Percentiles rank a stretch among this genome's conserved stretches.
Evolutionary conservation across 1,284 basidiomycete species (phyloP).

Genomic region (Thelephora terrestris): DNA sequence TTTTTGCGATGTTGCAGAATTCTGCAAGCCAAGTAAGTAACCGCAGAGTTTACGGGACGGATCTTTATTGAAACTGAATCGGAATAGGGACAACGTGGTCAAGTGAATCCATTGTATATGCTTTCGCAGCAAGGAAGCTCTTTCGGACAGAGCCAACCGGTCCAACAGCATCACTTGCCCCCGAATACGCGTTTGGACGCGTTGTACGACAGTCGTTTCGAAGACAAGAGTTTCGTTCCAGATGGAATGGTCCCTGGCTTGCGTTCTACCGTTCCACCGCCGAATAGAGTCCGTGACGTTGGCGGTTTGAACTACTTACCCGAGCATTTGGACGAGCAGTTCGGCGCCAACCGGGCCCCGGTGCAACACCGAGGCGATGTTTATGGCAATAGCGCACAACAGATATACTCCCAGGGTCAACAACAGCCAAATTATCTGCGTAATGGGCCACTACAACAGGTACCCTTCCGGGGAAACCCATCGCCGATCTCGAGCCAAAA

Average conservation of each 20-base stretch:
- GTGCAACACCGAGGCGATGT: slow-evolving; percentile 43
- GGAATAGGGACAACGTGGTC: slow-evolving; percentile 19
- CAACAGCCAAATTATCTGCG: slow-evolving; percentile 36
- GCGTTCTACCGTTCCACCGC: slow-evolving; percentile 42
- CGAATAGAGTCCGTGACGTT: slow-evolving; percentile 40
- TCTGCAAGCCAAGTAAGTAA: slow-evolving; percentile 39
- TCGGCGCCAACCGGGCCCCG: slow-evolving; percentile 46
- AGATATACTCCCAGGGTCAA: slow-evolving; percentile 29
- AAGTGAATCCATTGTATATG: slow-evolving; percentile 16
- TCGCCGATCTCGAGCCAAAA: slow-evolving; percentile 48
- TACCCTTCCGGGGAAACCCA: slow-evolving; percentile 58
- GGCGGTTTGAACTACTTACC: slow-evolving; percentile 38
- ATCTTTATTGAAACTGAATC: neutral
- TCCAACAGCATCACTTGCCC: slow-evolving; percentile 32
- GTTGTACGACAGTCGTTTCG: slow-evolving; percentile 58
- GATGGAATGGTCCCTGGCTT: slow-evolving; percentile 78
- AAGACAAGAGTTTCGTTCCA: slow-evolving; percentile 69
- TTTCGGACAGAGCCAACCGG: slow-evolving; percentile 22
- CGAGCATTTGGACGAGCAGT: slow-evolving; percentile 56
- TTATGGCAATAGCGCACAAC: slow-evolving; percentile 38
- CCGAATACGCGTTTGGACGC: slow-evolving; percentile 44
- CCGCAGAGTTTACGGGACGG: neutral
- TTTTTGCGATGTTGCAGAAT: slow-evolving; percentile 63
- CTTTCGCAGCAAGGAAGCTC: slow-evolving; percentile 14
- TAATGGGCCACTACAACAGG: slow-evolving; percentile 46